Evolutionary conservation across 2,329 filamentous ascomycete species (phyloP), one percentile per base, ranked within the genome.

Genomic region (Parascedosporium putredinis): DNA sequence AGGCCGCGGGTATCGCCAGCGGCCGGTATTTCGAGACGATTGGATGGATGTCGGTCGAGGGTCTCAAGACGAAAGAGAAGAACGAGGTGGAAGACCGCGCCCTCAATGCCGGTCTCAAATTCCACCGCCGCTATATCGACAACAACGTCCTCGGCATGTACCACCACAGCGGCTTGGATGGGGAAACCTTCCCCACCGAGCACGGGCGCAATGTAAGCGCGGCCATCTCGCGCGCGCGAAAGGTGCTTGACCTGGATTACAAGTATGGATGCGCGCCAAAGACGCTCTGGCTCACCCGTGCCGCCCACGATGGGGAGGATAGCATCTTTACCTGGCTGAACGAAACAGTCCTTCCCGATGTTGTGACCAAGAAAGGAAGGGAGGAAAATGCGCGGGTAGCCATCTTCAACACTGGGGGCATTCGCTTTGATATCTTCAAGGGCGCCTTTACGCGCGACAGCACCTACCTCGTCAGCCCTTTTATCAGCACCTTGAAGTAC

Each of bases 401-500:
- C 25, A 79, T 97, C 47, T 74, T 86, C 50, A 98, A 98, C 66
- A 95, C 88, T 0, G 93, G 93, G 23, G 87, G 86, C 3, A 81
- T 98, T 56, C 86, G 93, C 42, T 98, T 97, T 64, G 93, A 98
- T 64, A 86, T 98, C 53, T 95, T 96, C 73, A 81, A 91, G 63
- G 93, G 93, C 0, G 73, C 83, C 0, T 97, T 97, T 61, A 97
- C 93, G 0, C 80, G 81, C 34, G 93, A 98, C 62, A 84, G 83
- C 3, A 88, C 86, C 0, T 97, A 81, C 61, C 83, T 91, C 34
- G 76, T 97, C 24, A 94, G 86, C 7, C 93, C 93, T 0, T 98
- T 98, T 62, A 81, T 79, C 2, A 95, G 84, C 64, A 79, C 77
- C 1, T 85, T 96, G 64, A 73, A 76, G 23, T 88, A 82, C 56